Base-by-base conservation (phyloP, 2,329 filamentous ascomycete species). In the Claviceps fusiformis region DNA sequence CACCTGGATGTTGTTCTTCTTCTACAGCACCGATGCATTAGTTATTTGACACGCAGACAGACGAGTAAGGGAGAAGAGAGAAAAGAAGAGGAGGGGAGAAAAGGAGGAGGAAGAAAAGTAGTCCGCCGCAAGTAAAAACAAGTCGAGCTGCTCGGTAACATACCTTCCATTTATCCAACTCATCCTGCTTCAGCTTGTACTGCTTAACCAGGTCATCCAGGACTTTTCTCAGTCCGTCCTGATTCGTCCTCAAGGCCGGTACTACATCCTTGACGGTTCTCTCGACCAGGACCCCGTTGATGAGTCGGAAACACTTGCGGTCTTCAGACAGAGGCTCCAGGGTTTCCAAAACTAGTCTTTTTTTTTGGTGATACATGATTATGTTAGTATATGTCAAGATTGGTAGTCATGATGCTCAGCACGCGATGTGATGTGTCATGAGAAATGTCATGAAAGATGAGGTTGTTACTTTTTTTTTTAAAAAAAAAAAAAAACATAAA, bases 151-250 rank as follows among this genome's bases (percentile, higher is more conserved):
- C 37, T n/a, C 27, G 8, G 24, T 24, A 24, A 65, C 82, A 56
- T 73, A 95, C 92, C 89, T 98, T 98, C 93, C 93, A 98, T 71
- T 86, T 91, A 69, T 98, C 92, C 77, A 98, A 81, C 67, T 98
- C 93, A 46, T 89, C 83, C 70, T 98, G 91, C 73, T 95, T 95
- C 37, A 77, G 74, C 76, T 95, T 95, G 78, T 97, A 97, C 73
- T 95, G 89, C 79, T 95, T 96, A 62, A 97, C 81, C 60, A 98
- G 74, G 68, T 96, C 92, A 60, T 96, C 91, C 55, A 97, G 76
- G 35, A 97, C 90, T 73, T 95, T 95, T 73, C 87, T 93, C 67
- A 98, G 69, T 1, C 93, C 92, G 59, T 97, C 92, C 31, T 89
- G 87, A 68, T 98, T 97, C 24, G 90, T 97, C 73, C 89, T 86